Base-by-base conservation (phyloP, 352 stramenopile species). In the Pythium phragmiticola region DNA sequence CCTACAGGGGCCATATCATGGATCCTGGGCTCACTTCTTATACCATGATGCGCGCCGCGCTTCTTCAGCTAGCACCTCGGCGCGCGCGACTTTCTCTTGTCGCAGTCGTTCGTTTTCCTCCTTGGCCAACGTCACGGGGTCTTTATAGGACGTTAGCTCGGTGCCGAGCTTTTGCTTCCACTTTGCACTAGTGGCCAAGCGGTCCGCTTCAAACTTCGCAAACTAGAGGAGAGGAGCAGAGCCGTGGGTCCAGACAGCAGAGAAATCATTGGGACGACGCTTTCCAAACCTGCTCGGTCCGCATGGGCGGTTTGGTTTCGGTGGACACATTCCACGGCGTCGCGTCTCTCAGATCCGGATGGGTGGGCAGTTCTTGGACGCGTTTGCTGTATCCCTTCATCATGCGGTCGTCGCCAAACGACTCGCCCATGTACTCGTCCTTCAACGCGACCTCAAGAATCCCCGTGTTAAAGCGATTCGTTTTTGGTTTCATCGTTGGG, bases 391-490 rank as follows among this genome's bases (percentile, higher is more conserved):
- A 85, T 23, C 82, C 84, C 75, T 76, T 77, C 62, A 80, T 76
- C 70, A 94, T 84, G 34, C 84, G 79, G 23, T 86, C 69, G 60
- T 92, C 80, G 2, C 80, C 81, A 57, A 94, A 90, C 0, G 76
- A 73, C 56, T 92, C 83, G 23, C 80, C 83, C 9, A 70, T 58
- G 64, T 88, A 82, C 42, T 89, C 78, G 54, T 84, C 72, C 39
- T 81, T 80, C 4, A 91, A 63, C 17, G 71, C 68, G n/a, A 89
- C 83, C 55, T 90, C 73, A 36, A 95, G 61, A 43, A 92, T 87
- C 16, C 83, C 84, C 36, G 71, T 87, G 62, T 92, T 94, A 67
- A 94, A 95, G 60, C 80, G 78, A 51, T 90, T 91, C 3, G 77
- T 68, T 57, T 87, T 90, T 7, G 83, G 74, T 48, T 90, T 84